Evolutionary conservation across 805 yeast genomes (phyloP), one percentile per base, ranked within the genome.

Genomic region (Kregervanrija pseudodelftensis): DNA sequence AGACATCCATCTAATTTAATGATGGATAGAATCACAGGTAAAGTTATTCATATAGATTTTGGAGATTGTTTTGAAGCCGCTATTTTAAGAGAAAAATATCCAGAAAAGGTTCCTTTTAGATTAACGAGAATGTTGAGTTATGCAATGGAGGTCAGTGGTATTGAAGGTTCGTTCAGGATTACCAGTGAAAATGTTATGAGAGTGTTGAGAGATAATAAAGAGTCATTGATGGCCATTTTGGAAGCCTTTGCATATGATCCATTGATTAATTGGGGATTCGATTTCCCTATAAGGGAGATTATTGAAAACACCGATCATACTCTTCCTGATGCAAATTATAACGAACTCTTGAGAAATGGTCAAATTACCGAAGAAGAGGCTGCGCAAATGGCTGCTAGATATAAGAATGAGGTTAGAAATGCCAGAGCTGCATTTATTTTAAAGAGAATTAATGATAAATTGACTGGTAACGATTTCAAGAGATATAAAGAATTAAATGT

Each of bases 51-150:
- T 61, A 91, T 93, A 65, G 99, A 93, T 72, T 93, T 91, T 66
- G 99, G 99, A 53, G 99, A 93, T 62, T 93, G 99, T 75, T 93
- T 93, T 59, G 99, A 93, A 62, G 96, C 98, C 2, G 99, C 99
- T 0, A 89, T 91, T 41, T 67, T 93, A 49, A 78, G 99, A 53
- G 99, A 95, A 55, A 93, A 93, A 61, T 95, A 85, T 63, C 99
- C 99, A 0, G 99, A 93, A 58, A 91, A 90, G 63, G 99, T 93
- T 17, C 99, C 99, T 8, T 93, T 93, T 70, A 76, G 99, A 63
- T 73, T 93, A 47, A 93, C 99, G 0, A 73, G 99, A 64, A 93
- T 93, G 99, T 72, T 95, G 52, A 89, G 95, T 16, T 89, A 89
- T 63, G 99, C 98, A 0, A 91, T 93, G 97, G 99, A 95, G 63